phyloP scores from a whole-genome alignment of 2,329 filamentous ascomycete genomes.

The Colletotrichum graminicola region DNA sequence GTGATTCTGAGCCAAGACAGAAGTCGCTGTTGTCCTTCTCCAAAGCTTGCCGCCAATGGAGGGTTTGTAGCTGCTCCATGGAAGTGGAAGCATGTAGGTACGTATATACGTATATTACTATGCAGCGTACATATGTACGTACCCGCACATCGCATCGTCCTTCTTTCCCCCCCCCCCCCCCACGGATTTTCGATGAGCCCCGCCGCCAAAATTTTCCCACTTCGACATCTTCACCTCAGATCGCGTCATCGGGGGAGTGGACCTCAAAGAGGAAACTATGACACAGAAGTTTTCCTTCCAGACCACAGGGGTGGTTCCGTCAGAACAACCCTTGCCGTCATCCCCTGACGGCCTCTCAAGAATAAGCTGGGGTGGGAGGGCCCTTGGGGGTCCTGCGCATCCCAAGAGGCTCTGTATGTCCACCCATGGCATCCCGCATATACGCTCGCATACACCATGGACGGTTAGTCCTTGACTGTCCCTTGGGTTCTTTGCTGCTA shows the following conservation, averaged over 20 bases:
- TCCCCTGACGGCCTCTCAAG: constrained; percentile 5
- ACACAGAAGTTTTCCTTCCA: constrained; percentile 33
- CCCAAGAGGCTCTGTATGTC: constrained; percentile 6
- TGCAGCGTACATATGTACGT: not conserved
- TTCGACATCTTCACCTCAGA: constrained; percentile 40
- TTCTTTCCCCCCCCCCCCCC: not conserved
- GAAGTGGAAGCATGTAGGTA: too few species aligned
- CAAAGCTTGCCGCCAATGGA: too few species aligned
- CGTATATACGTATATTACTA: too few species aligned
- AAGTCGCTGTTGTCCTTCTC: too few species aligned
- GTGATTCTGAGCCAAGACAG: too few species aligned
- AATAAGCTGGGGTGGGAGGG: not conserved
- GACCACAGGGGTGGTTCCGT: constrained; percentile 22
- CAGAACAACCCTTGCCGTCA: constrained; percentile 10
- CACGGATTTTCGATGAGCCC: constrained; percentile 21
- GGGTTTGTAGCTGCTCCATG: too few species aligned
- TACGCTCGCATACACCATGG: constrained; percentile 15
- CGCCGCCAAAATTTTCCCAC: constrained; percentile 34
- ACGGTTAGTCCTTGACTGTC: not conserved
- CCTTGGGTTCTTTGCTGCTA: not conserved
- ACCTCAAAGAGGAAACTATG: constrained; percentile 42
- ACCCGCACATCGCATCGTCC: not conserved
- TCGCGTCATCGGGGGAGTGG: constrained; percentile 41
- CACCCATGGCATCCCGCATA: constrained; percentile 24
- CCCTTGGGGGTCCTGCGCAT: not conserved